These are phyloP conservation scores for Globisporangium abappressorium DNA, from an alignment of 352 stramenopile species.

Conservation along the genomic window DNA sequence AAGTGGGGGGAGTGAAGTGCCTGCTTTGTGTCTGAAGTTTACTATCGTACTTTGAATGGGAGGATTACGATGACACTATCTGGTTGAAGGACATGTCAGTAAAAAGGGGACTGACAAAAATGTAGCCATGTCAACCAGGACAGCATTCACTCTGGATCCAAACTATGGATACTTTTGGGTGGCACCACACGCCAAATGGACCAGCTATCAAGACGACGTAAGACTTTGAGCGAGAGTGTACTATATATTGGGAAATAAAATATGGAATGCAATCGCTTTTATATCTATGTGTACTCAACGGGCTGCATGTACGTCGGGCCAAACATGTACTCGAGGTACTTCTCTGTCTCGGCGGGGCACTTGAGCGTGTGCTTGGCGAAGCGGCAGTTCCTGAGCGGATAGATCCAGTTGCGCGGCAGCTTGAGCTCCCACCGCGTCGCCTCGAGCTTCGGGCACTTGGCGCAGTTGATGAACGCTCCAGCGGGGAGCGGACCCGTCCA, in stretches of 20 bases:
- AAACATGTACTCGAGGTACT: constrained; percentile 31
- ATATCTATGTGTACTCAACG: background rate
- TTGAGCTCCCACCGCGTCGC: constrained; percentile 17
- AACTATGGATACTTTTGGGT: background rate
- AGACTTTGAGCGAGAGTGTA: background rate
- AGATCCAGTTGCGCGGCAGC: constrained; percentile 26
- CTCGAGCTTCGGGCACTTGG: constrained; percentile 9
- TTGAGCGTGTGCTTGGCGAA: constrained; percentile 22
- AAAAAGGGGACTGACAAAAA: background rate
- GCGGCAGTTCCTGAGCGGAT: constrained; percentile 21
- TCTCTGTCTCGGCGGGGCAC: constrained; percentile 19
- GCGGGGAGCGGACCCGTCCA: constrained; percentile 19
- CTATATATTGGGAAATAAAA: background rate
- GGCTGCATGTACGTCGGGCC: constrained; percentile 9
- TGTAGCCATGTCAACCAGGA: background rate
- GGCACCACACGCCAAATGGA: background rate
- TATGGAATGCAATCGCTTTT: background rate
- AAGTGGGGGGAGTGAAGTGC: background rate
- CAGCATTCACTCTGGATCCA: background rate
- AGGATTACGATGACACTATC: background rate
- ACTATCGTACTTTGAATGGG: background rate
- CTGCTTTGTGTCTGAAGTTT: background rate
- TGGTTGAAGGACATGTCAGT: background rate
- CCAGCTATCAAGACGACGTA: no score
- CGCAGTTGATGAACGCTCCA: constrained; percentile 26